Evolutionary conservation across 2,329 filamentous ascomycete genomes (phyloP), one percentile per base, ranked within the genome.

Genomic region (Ophiostoma novo-ulmi): DNA sequence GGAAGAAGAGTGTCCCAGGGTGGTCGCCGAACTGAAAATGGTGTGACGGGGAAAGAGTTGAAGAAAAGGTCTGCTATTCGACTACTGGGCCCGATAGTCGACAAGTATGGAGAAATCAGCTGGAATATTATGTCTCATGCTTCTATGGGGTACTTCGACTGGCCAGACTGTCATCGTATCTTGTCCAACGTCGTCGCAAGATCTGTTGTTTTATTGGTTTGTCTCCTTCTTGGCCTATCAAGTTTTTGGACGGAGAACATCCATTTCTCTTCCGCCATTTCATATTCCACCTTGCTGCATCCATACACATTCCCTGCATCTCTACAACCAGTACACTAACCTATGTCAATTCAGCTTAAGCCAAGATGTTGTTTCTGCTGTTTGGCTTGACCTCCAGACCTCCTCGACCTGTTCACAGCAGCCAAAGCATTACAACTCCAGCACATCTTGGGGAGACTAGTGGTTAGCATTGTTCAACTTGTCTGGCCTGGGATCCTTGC

Each of bases 21-120:
- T 65, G 63, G 63, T 65, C 63, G 36, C 61, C 63, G 63, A 65
- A 65, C 63, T 39, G 36, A 35, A 39, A 8, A 39, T 65, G 61
- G 61, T 38, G 61, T 65, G 35, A 65, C 39, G 61, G 61, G 14
- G 26, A 63, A 65, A 0, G 17, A 36, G 5, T 36, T 65, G 63
- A 36, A 65, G 63, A 65, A 17, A 14, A 65, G 14, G 63, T 13
- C 20, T 36, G 5, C 31, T 26, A 64, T 64, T 64, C 61, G 61
- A 64, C 61, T 35, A 17, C 14, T 64, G 6, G 17, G n/a, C 20
- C 61, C 35, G 31, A 39, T 22, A 17, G 61, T 38, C 14, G 26
- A 65, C 63, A 22, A 39, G 36, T 39, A 65, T 38, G 17, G 61
- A 38, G 31, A 38, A 38, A 3, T 13, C 58, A 63, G 26, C 14